Evolutionary conservation across 768 basidiomycete species (phyloP).

Genomic region (Pleurotus citrinopileatus): DNA sequence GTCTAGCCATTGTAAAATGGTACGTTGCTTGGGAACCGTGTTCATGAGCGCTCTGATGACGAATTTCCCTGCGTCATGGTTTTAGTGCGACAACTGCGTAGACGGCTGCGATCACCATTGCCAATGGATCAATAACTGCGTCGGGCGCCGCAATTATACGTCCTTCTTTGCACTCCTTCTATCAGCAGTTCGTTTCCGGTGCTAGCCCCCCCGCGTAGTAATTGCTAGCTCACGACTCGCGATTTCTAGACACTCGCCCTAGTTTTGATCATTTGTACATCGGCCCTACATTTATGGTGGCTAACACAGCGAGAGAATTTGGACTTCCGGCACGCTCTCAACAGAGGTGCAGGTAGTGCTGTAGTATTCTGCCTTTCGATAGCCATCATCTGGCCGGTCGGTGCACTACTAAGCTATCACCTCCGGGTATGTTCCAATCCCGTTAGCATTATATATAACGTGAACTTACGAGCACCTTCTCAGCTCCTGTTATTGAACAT

Average conservation of each 20-base stretch:
- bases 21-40: slow-evolving; percentile 28
- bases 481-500: slow-evolving; percentile 78
- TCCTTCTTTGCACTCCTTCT: slow-evolving; percentile 87
- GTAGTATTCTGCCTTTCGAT: slow-evolving; percentile 75
- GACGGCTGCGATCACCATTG: slow-evolving; percentile 94
- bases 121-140: slow-evolving; percentile 92
- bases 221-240: slow-evolving; percentile 4
- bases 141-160: slow-evolving; percentile 93
- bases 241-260: slow-evolving; percentile 61
- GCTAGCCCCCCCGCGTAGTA: neutral
- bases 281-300: slow-evolving; percentile 77
- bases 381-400: slow-evolving; percentile 79
- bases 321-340: slow-evolving; percentile 44
- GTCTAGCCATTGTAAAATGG: slow-evolving; percentile 95
- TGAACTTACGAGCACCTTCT: neutral
- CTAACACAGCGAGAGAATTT: slow-evolving; percentile 51
- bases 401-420: slow-evolving; percentile 80
- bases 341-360: slow-evolving; percentile 69
- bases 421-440: slow-evolving; percentile 58
- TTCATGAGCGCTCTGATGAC: neutral
- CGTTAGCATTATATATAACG: neutral
- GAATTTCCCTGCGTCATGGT: neutral
- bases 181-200: slow-evolving; percentile 55
- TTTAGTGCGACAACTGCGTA: slow-evolving; percentile 94
- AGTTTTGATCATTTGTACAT: slow-evolving; percentile 75